Percentiles rank a stretch among this genome's conserved stretches.
phyloP scores from a whole-genome alignment of 768 basidiomycete genomes.

The Trametes gibbosa region DNA sequence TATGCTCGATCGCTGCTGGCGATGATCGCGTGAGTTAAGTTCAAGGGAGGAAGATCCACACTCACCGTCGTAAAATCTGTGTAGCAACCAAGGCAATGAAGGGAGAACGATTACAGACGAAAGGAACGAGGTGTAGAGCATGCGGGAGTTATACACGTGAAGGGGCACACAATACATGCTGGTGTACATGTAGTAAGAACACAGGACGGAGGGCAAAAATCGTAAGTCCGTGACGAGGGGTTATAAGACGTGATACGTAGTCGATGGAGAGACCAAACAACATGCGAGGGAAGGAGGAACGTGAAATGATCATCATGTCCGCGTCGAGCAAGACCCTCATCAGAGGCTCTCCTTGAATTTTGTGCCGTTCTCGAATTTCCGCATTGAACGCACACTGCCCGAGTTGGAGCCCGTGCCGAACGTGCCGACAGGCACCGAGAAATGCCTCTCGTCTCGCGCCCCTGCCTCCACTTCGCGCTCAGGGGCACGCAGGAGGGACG shows the following conservation, averaged over 20 bases:
- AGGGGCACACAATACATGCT: background rate
- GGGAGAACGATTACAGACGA: too few relatives aligned
- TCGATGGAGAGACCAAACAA: background rate
- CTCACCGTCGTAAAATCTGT: too few relatives aligned
- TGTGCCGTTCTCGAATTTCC: slow-evolving; percentile 30
- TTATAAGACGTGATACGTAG: background rate
- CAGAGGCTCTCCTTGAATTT: slow-evolving; percentile 28
- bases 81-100: too few relatives aligned
- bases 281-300: background rate
- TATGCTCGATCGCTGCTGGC: too few relatives aligned
- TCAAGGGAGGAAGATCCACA: too few relatives aligned
- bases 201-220: background rate
- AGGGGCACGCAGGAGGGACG: slow-evolving; percentile 1
- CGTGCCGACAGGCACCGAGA: slow-evolving; percentile 19
- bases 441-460: slow-evolving; percentile 14
- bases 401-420: background rate
- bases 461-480: background rate
- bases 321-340: background rate
- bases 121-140: too few relatives aligned
- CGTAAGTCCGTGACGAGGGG: background rate
- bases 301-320: background rate
- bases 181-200: background rate
- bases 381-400: slow-evolving; percentile 21
- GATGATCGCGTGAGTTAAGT: too few relatives aligned
- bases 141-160: background rate